phyloP scores from a whole-genome alignment of 2,329 filamentous ascomycete genomes.

The Colletotrichum tabaci region DNA sequence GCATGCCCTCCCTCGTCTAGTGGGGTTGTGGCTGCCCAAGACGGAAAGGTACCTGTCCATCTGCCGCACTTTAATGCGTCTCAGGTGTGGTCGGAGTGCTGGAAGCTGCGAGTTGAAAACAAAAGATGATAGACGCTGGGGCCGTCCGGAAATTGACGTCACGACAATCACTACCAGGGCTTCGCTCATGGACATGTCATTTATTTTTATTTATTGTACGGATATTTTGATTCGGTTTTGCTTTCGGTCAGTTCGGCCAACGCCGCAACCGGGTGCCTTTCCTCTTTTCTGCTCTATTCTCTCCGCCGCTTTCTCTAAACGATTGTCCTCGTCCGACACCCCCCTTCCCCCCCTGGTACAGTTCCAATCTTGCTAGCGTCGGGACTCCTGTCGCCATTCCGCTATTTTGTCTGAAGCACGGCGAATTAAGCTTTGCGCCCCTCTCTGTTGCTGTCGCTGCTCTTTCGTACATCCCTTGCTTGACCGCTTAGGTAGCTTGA shows the following conservation, averaged over 20 bases:
- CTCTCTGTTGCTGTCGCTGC: background rate
- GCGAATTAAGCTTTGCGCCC: slow-evolving; percentile 30
- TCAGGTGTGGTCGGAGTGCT: background rate
- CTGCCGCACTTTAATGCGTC: background rate
- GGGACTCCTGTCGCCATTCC: slow-evolving; percentile 3
- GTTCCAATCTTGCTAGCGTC: slow-evolving; percentile 5
- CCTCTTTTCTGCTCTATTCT: background rate
- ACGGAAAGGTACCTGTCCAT: slow-evolving; percentile 13
- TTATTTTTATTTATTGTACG: background rate
- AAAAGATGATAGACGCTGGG: background rate
- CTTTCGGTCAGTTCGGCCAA: no score
- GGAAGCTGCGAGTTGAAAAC: background rate
- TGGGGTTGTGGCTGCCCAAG: background rate
- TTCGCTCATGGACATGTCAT: background rate
- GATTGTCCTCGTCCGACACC: background rate
- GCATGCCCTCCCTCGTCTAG: slow-evolving; percentile 7
- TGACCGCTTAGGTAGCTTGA: slow-evolving; percentile 5
- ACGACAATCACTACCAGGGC: slow-evolving; percentile 1
- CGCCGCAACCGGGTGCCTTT: background rate
- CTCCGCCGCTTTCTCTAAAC: no score
- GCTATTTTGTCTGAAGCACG: background rate
- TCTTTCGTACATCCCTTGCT: slow-evolving; percentile 10
- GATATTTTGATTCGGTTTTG: no score
- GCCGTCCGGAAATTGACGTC: slow-evolving; percentile 17
- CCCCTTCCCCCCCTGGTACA: background rate